Evolutionary conservation across 495 filamentous ascomycete species (phyloP).

Genomic region (Sphaerosporella brunnea): DNA sequence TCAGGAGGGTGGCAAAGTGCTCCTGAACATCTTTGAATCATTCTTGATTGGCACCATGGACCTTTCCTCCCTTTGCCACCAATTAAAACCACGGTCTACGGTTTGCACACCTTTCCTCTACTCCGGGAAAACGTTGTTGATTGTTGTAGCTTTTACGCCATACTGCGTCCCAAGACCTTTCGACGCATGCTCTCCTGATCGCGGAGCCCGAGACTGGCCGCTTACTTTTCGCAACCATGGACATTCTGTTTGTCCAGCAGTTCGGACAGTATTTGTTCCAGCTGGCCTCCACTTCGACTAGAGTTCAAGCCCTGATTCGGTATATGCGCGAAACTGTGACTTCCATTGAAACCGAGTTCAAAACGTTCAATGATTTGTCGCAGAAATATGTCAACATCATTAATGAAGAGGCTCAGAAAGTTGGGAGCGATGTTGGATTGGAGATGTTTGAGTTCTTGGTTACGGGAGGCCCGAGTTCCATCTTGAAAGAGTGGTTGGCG

Average conservation of each 20-base stretch:
- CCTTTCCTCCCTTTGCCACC: conserved; percentile 22
- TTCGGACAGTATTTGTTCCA: conserved; percentile 66
- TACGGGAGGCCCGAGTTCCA: conserved; percentile 61
- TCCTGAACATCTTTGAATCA: conserved; percentile 69
- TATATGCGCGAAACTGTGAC: conserved; percentile 63
- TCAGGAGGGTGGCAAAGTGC: conserved; percentile 58
- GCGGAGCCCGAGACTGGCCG: conserved; percentile 26
- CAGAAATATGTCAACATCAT: conserved; percentile 56
- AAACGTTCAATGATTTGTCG: conserved; percentile 63
- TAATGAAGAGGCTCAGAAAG: conserved; percentile 41
- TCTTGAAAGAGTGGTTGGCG: conserved; percentile 71
- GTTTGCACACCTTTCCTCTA: conserved; percentile 31
- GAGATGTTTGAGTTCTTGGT: conserved; percentile 71
- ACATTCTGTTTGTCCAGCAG: conserved; percentile 61
- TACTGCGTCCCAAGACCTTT: conserved; percentile 52
- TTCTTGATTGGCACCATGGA: conserved; percentile 54
- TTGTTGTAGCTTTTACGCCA: conserved; percentile 36
- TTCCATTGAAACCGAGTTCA: conserved; percentile 62
- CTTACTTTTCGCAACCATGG: conserved; percentile 54
- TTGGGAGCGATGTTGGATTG: conserved; percentile 43
- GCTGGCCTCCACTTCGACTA: conserved; percentile 68
- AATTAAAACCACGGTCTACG: conserved; percentile 19
- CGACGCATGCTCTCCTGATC: conserved; percentile 59
- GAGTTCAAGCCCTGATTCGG: conserved; percentile 65
- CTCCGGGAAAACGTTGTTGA: conserved; percentile 10